Percentiles rank a stretch among this genome's conserved stretches.
phyloP scores from a whole-genome alignment of 208 protist genomes.

The Kentomonas sorsogonicus region DNA sequence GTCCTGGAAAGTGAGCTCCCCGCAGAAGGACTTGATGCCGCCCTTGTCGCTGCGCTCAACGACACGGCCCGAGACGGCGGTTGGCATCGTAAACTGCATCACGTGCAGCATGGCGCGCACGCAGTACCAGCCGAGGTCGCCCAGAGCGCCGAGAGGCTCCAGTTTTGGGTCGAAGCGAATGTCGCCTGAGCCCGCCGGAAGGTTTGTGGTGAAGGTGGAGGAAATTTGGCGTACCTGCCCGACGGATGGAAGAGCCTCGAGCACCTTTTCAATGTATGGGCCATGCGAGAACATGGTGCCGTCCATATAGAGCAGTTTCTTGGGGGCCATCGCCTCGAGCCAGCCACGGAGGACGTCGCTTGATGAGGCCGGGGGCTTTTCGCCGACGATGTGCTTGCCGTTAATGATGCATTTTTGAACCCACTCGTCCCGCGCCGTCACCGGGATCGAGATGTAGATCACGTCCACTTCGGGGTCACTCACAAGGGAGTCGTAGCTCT shows the following conservation, averaged over 20 bases:
- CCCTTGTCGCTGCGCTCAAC: constrained; percentile 33
- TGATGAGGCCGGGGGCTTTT: constrained; percentile 50
- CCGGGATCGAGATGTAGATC: constrained; percentile 68
- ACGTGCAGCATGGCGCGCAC: constrained; percentile 64
- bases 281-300: constrained; percentile 71
- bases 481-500: constrained; percentile 51
- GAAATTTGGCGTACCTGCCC: constrained; percentile 40
- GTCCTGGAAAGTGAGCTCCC: constrained; percentile 40
- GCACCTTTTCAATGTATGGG: constrained; percentile 40
- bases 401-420: constrained; percentile 42
- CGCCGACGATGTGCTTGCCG: constrained; percentile 66
- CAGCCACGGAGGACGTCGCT: constrained; percentile 37
- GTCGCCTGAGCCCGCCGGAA: constrained; percentile 29
- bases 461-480: constrained; percentile 44
- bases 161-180: constrained; percentile 57
- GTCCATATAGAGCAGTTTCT: constrained; percentile 61
- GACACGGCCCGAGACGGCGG: constrained; percentile 46
- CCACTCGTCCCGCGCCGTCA: constrained; percentile 47
- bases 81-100: constrained; percentile 50
- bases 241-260: too few relatives aligned
- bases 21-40: constrained; percentile 55
- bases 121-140: constrained; percentile 78
- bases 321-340: constrained; percentile 30
- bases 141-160: constrained; percentile 59
- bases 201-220: constrained; percentile 39